Conservation (phyloP, 164 flowering plant genomes). For the Magnolia kwangsiensis region DNA sequence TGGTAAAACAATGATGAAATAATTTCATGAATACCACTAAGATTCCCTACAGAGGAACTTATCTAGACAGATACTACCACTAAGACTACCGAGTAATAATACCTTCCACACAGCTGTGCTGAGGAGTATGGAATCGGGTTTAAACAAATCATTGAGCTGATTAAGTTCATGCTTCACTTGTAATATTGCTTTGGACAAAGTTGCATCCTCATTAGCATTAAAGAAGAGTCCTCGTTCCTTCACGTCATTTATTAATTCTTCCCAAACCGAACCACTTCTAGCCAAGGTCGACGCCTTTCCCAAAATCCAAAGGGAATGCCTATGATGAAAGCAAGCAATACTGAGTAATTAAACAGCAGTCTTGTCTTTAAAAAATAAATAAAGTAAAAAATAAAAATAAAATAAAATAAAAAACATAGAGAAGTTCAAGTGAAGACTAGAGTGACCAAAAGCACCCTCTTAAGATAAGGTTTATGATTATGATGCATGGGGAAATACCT, state of each 20-base stretch:
- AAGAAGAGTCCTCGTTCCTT: constrained; percentile 18
- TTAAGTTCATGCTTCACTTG: constrained; percentile 56
- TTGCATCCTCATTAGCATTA: constrained; percentile 21
- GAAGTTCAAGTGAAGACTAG: not conserved
- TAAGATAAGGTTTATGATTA: too few relatives aligned
- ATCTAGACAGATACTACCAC: constrained; percentile 49
- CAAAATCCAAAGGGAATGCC: constrained; percentile 47
- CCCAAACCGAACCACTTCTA: constrained; percentile 22
- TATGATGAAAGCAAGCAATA: constrained; percentile 36
- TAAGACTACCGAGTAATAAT: constrained; percentile 37
- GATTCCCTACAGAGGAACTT: constrained; percentile 41
- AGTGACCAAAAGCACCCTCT: too few relatives aligned
- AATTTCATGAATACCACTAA: too few relatives aligned
- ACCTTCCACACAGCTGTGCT: constrained; percentile 72
- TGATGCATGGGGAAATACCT: constrained; percentile 22
- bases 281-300: constrained; percentile 24
- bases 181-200: constrained; percentile 30
- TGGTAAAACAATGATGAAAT: too few relatives aligned
- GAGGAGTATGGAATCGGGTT: constrained; percentile 49
- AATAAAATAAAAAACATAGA: not conserved
- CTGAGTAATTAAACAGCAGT: not conserved
- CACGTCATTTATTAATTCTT: constrained; percentile 20
- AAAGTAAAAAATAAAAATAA: not conserved
- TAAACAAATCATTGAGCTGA: constrained; percentile 64
- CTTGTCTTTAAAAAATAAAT: not conserved